phyloP scores from a whole-genome alignment of 805 yeast species.

The Lipomyces yamadae region DNA sequence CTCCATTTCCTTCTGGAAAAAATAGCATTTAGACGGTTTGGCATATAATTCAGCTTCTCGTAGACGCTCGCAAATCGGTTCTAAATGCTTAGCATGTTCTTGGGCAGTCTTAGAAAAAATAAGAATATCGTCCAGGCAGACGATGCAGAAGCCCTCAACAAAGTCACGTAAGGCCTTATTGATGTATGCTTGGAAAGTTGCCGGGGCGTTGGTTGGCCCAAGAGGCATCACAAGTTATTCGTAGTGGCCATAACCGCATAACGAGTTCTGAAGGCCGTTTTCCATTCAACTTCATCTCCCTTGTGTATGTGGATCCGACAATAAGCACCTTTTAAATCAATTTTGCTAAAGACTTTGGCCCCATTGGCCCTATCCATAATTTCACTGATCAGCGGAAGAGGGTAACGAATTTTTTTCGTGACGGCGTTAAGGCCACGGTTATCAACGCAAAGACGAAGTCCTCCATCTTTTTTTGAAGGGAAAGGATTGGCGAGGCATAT shows the following conservation, averaged over 20 bases:
- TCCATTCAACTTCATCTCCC: slow-evolving; percentile 8
- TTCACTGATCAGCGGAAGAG: slow-evolving; percentile 6
- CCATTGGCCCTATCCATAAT: not conserved
- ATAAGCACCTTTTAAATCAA: slow-evolving; percentile 6
- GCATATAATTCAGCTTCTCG: too few species aligned
- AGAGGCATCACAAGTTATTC: slow-evolving; percentile 37
- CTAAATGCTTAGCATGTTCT: too few species aligned
- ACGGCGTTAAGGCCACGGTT: slow-evolving; percentile 14
- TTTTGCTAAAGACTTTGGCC: not conserved
- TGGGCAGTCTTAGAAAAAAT: too few species aligned
- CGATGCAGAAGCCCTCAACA: not conserved
- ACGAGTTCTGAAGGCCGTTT: slow-evolving; percentile 31
- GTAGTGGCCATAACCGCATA: slow-evolving; percentile 22
- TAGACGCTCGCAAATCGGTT: too few species aligned
- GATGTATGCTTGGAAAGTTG: slow-evolving; percentile 28
- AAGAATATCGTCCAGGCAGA: not conserved
- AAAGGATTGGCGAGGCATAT: too few species aligned
- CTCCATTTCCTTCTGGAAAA: too few species aligned
- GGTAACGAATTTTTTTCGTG: not conserved
- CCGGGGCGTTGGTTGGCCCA: slow-evolving; percentile 36
- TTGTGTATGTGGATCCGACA: slow-evolving; percentile 9
- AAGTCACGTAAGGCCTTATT: not conserved
- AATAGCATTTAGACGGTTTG: too few species aligned
- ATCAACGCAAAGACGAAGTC: slow-evolving; percentile 7
- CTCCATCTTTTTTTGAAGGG: too few species aligned